Conservation (phyloP, 1,139 yeast genomes). For the Saccharomycopsis phalli region DNA sequence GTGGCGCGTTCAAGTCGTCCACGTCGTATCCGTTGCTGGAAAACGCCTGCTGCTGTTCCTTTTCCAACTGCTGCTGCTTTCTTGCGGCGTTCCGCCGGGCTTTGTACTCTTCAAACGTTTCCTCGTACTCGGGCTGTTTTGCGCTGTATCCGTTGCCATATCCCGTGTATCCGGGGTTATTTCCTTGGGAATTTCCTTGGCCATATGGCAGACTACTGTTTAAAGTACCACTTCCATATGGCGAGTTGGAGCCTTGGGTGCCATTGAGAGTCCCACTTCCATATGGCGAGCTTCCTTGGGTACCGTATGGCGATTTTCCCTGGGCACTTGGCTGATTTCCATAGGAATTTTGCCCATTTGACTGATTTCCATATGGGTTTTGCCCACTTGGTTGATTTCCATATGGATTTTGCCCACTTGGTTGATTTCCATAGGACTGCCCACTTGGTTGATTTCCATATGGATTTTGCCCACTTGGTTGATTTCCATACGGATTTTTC, state of each 20-base stretch:
- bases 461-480: background rate
- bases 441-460: constrained; percentile 4
- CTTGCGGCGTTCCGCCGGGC: constrained; percentile 8
- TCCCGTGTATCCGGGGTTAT: background rate
- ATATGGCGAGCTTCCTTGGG: too few relatives aligned
- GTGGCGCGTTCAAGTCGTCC: constrained; percentile 18
- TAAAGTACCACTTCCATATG: too few relatives aligned
- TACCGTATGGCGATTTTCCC: too few relatives aligned
- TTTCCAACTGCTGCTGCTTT: constrained; percentile 1
- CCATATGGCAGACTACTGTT: too few relatives aligned
- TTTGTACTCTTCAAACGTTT: constrained; percentile 18
- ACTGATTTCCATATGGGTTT: constrained; percentile 3
- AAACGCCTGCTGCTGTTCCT: constrained; percentile 1
- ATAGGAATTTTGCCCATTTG: constrained; percentile 6
- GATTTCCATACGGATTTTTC: background rate
- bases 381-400: background rate
- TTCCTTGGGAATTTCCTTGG: background rate
- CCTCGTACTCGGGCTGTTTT: constrained; percentile 8
- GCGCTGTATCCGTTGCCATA: background rate
- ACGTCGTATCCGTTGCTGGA: constrained; percentile 3
- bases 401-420: background rate
- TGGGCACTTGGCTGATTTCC: too few relatives aligned
- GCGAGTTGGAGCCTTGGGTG: too few relatives aligned
- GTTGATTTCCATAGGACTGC: background rate
- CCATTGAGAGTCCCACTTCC: too few relatives aligned